These are phyloP conservation scores for Mycena rosella DNA, from an alignment of 768 basidiomycete species.

Conservation along the genomic window DNA sequence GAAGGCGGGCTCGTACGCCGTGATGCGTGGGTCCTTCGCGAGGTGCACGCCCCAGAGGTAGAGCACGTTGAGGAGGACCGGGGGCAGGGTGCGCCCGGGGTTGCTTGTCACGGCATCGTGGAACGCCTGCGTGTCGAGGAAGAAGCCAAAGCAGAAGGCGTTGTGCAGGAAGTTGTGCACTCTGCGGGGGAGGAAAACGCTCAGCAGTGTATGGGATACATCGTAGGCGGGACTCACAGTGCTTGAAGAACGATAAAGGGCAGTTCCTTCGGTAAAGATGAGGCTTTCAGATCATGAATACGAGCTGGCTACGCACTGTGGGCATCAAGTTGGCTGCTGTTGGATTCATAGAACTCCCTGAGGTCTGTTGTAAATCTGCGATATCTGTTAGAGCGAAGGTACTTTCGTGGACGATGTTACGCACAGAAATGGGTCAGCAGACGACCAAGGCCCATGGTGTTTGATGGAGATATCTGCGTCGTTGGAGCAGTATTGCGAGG, in stretches of 20 bases:
- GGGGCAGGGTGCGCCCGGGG: conserved; percentile 27
- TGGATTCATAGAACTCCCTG: neutral
- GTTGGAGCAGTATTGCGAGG: neutral
- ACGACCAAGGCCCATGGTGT: conserved; percentile 20
- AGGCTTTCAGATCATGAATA: neutral
- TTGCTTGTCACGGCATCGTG: conserved; percentile 40
- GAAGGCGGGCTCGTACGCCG: conserved; percentile 47
- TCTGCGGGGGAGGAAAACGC: neutral
- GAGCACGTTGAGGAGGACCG: conserved; percentile 45
- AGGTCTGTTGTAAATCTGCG: conserved; percentile 27
- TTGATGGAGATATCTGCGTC: neutral
- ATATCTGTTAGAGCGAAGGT: neutral
- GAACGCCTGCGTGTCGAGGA: conserved; percentile 58
- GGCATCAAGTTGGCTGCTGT: conserved; percentile 4
- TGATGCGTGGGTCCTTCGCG: conserved; percentile 40
- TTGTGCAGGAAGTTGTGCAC: conserved; percentile 51
- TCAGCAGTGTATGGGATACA: neutral
- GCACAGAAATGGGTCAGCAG: conserved; percentile 30
- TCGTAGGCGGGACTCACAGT: conserved; percentile 1
- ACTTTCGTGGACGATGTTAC: neutral
- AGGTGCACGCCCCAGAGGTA: conserved; percentile 41
- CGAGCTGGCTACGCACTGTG: conserved; percentile 4
- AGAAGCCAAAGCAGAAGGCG: conserved; percentile 57
- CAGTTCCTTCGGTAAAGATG: conserved; percentile 14
- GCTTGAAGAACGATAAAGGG: conserved; percentile 33